phyloP scores from a whole-genome alignment of 1,139 yeast species.

The Blastobotrys illinoisensis region DNA sequence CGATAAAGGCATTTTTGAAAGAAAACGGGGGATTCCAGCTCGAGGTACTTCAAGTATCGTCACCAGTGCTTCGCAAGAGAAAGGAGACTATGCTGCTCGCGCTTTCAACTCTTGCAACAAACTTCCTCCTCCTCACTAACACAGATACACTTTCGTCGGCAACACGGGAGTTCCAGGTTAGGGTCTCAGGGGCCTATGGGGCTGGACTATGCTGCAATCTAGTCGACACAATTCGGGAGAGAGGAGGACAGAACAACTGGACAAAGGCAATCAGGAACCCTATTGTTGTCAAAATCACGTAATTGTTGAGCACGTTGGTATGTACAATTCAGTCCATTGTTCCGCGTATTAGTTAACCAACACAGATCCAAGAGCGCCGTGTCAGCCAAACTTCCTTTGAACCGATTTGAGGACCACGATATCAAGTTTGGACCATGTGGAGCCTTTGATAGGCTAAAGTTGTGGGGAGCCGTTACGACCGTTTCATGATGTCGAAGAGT shows the following conservation, averaged over 20 bases:
- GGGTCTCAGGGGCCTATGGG: neutral
- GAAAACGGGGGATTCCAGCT: neutral
- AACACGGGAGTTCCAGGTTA: neutral
- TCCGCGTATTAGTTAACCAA: too few species aligned
- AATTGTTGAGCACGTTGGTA: neutral
- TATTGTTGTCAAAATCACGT: neutral
- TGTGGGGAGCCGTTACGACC: neutral
- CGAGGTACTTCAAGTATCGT: neutral
- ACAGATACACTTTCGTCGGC: neutral
- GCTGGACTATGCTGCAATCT: neutral
- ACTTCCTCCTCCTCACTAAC: neutral
- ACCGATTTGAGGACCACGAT: neutral
- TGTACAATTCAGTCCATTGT: too few species aligned
- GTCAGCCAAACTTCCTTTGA: too few species aligned
- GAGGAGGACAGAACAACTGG: neutral
- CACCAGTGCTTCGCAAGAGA: neutral
- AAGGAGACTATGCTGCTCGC: neutral
- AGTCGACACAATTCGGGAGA: neutral
- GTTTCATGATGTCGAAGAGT: neutral
- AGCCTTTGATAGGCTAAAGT: neutral
- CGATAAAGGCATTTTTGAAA: neutral
- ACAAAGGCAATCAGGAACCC: neutral
- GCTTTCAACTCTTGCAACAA: neutral
- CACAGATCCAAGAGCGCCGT: too few species aligned
- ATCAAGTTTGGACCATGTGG: neutral